A percentile compares a stretch with the other conserved stretches of the same genome.
These are phyloP conservation scores for Gossypium longicalyx DNA, from an alignment of 345 rosid genomes.

Conservation along the genomic window DNA sequence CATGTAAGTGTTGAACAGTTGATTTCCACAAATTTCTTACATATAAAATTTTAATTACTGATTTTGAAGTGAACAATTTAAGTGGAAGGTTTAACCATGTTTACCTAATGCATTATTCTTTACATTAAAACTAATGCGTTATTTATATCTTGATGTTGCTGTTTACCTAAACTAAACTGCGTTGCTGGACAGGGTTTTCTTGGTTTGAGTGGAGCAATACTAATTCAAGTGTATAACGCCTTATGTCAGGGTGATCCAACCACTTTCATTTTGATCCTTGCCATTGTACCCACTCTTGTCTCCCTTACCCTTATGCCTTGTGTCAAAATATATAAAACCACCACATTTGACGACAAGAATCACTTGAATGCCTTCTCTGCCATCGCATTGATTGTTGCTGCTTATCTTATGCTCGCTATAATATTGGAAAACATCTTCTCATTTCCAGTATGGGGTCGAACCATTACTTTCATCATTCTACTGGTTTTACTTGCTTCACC, in stretches of 20 bases:
- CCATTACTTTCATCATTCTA: constrained; percentile 37
- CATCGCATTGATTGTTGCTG: constrained; percentile 52
- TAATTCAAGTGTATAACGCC: constrained; percentile 64
- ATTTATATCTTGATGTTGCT: too few relatives aligned
- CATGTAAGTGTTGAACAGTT: too few relatives aligned
- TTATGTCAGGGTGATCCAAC: constrained; percentile 51
- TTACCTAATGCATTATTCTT: too few relatives aligned
- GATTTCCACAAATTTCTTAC: too few relatives aligned
- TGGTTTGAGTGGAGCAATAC: constrained; percentile 81
- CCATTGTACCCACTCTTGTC: constrained; percentile 51
- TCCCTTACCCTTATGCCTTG: constrained; percentile 61
- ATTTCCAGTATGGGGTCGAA: constrained; percentile 46
- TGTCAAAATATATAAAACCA: constrained; percentile 53
- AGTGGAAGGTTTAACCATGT: too few relatives aligned
- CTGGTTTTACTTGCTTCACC: constrained; percentile 58
- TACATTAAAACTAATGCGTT: too few relatives aligned
- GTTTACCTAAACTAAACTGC: too few relatives aligned
- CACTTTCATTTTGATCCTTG: constrained; percentile 63
- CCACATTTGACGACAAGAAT: constrained; percentile 47
- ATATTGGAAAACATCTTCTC: constrained; percentile 46
- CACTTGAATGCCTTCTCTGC: constrained; percentile 69
- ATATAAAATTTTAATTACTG: too few relatives aligned
- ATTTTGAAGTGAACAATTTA: too few relatives aligned
- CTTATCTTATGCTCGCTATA: constrained; percentile 65
- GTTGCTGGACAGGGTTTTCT: constrained; percentile 59